Conservation (phyloP, 352 stramenopile genomes). For the Hyaloperonospora brassicae region DNA sequence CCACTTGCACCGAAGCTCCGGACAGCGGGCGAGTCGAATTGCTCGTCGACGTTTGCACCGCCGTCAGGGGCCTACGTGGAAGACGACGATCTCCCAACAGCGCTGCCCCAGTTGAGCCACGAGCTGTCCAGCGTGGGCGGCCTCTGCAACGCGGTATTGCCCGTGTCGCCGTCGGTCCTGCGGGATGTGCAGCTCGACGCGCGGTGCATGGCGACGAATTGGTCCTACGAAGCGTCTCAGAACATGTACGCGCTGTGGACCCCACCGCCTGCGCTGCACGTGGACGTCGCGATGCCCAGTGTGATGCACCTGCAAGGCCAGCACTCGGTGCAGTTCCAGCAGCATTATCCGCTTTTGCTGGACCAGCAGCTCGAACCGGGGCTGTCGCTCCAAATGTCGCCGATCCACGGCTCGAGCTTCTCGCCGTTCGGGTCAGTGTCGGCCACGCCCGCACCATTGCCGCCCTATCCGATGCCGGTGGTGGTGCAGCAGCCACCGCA, state of each 20-base stretch:
- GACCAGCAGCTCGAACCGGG: constrained; percentile 22
- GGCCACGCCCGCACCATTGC: constrained; percentile 19
- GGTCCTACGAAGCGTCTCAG: constrained; percentile 40
- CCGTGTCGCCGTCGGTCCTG: constrained; percentile 23
- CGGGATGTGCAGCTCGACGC: constrained; percentile 47
- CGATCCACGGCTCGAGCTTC: constrained; percentile 21
- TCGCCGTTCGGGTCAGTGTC: constrained; percentile 28
- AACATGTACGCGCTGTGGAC: constrained; percentile 47
- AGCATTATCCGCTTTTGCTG: constrained; percentile 22
- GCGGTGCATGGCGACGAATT: constrained; percentile 37
- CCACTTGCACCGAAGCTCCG: constrained; percentile 14
- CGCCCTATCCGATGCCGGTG: constrained; percentile 33
- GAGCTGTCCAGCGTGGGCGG: constrained; percentile 22
- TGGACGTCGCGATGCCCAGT: constrained; percentile 33
- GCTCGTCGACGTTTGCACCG: background rate
- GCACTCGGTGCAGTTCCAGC: constrained; percentile 29
- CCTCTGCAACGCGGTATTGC: constrained; percentile 22
- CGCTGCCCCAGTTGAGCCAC: constrained; percentile 18
- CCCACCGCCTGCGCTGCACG: constrained; percentile 17
- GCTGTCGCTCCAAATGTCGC: constrained; percentile 18
- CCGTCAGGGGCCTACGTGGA: constrained; percentile 1
- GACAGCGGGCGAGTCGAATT: constrained; percentile 16
- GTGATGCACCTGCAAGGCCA: constrained; percentile 31
- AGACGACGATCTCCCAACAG: too few species aligned
- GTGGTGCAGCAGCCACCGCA: constrained; percentile 23